phyloP scores from a whole-genome alignment of 768 basidiomycete species.

The Serendipita indica region DNA sequence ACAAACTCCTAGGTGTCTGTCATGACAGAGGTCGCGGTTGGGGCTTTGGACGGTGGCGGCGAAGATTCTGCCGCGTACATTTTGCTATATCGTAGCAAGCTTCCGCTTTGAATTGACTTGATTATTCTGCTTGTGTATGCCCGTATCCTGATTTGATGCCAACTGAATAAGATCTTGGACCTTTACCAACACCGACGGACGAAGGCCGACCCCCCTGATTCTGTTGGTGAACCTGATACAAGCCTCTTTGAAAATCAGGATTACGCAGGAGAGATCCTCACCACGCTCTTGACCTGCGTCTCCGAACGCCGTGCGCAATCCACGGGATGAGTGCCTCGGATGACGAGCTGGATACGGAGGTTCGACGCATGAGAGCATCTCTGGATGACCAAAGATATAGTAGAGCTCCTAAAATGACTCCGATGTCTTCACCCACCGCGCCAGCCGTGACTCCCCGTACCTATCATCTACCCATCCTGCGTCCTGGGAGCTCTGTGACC shows the following conservation, averaged over 20 bases:
- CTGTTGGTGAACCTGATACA: too few species aligned
- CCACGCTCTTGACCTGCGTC: too few species aligned
- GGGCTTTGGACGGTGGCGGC: slow-evolving; percentile 77
- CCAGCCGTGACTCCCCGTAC: background rate
- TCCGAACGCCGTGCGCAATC: background rate
- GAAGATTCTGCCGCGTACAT: slow-evolving; percentile 87
- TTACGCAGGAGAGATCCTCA: too few species aligned
- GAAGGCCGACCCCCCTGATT: too few species aligned
- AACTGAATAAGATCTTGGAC: too few species aligned
- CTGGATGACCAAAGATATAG: slow-evolving; percentile 1
- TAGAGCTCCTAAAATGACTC: background rate
- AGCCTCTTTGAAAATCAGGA: too few species aligned
- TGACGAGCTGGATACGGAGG: slow-evolving; percentile 1
- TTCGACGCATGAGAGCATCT: background rate
- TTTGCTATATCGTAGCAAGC: slow-evolving; percentile 63
- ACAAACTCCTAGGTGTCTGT: slow-evolving; percentile 29
- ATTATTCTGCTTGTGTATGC: too few species aligned
- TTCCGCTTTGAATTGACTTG: background rate
- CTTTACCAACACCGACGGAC: too few species aligned
- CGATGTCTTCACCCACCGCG: background rate
- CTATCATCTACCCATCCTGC: background rate
- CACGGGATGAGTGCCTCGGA: background rate
- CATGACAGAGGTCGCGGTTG: slow-evolving; percentile 73
- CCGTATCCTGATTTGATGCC: too few species aligned
- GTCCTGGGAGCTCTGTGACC: background rate